A percentile compares a stretch with the other conserved stretches of the same genome.
phyloP scores from a whole-genome alignment of 2,329 filamentous ascomycete species.

The Coleophoma eucalyptorum region DNA sequence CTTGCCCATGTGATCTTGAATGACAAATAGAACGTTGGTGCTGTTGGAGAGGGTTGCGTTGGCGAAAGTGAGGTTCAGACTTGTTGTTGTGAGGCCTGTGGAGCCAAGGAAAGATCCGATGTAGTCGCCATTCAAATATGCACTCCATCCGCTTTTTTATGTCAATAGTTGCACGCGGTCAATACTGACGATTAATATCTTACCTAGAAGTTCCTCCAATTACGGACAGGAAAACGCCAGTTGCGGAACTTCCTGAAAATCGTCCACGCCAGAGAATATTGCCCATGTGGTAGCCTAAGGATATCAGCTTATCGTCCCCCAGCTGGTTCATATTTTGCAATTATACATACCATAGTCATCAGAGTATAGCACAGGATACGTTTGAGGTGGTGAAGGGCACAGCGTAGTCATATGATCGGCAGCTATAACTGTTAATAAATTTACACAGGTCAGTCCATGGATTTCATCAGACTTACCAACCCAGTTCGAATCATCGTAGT shows the following conservation, averaged over 20 bases:
- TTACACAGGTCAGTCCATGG: neutral
- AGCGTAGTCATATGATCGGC: conserved; percentile 36
- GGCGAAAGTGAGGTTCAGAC: conserved; percentile 43
- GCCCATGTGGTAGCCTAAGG: conserved; percentile 34
- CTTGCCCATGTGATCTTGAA: conserved; percentile 58
- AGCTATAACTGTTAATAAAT: conserved; percentile 10
- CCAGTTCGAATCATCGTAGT: conserved; percentile 38
- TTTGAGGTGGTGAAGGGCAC: conserved; percentile 36
- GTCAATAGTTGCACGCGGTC: neutral
- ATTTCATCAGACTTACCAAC: conserved; percentile 20
- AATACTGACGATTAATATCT: neutral
- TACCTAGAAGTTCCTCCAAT: conserved; percentile 16
- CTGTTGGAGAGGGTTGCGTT: conserved; percentile 36
- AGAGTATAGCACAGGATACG: conserved; percentile 40
- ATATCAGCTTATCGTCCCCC: too few relatives aligned
- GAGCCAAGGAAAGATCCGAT: conserved; percentile 52
- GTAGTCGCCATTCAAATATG: conserved; percentile 48
- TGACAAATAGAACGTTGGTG: conserved; percentile 47
- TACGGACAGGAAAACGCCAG: conserved; percentile 21
- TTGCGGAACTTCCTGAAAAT: conserved; percentile 12
- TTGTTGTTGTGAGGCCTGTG: conserved; percentile 32
- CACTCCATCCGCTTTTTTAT: conserved; percentile 15
- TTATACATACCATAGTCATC: conserved; percentile 33
- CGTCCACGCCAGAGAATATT: conserved; percentile 38
- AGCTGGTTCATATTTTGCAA: too few relatives aligned